phyloP scores from a whole-genome alignment of 306 rosid species.

The Gastrolobium bilobum region DNA sequence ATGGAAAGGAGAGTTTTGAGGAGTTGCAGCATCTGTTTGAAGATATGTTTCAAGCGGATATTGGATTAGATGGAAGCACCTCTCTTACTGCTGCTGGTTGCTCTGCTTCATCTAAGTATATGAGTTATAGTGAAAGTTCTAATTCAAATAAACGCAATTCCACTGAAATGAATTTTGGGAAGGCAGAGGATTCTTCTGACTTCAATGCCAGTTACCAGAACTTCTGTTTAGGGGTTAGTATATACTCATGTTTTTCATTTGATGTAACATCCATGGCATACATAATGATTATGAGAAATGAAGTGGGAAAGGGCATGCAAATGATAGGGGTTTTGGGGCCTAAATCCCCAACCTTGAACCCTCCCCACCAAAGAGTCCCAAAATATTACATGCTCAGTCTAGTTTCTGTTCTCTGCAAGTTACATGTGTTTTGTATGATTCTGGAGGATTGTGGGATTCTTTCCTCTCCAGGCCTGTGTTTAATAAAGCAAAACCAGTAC shows the following conservation, averaged over 20 bases:
- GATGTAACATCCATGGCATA: conserved; percentile 25
- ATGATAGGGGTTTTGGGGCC: background rate
- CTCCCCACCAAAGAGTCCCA: too few species aligned
- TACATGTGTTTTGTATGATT: background rate
- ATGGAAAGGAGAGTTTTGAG: conserved; percentile 84
- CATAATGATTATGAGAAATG: conserved; percentile 21
- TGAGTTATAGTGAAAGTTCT: conserved; percentile 53
- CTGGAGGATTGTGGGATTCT: background rate
- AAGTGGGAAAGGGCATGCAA: background rate
- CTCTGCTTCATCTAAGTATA: conserved; percentile 59
- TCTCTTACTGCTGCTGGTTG: conserved; percentile 46
- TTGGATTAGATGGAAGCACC: conserved; percentile 49
- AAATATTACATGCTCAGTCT: background rate
- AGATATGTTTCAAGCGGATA: conserved; percentile 77
- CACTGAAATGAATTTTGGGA: conserved; percentile 61
- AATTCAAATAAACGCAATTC: conserved; percentile 75
- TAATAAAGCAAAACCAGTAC: background rate
- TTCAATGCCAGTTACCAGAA: conserved; percentile 53
- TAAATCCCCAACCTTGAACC: background rate
- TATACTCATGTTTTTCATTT: conserved; percentile 12
- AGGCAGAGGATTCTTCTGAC: conserved; percentile 50
- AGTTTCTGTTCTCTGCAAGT: conserved; percentile 2
- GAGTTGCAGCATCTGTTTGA: conserved; percentile 83
- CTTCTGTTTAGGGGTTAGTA: conserved; percentile 90
- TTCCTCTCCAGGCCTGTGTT: background rate